A percentile compares a stretch with the other conserved stretches of the same genome.
These are phyloP conservation scores for Wickerhamiella azymoides DNA, from an alignment of 805 yeast genomes.

Conservation along the genomic window DNA sequence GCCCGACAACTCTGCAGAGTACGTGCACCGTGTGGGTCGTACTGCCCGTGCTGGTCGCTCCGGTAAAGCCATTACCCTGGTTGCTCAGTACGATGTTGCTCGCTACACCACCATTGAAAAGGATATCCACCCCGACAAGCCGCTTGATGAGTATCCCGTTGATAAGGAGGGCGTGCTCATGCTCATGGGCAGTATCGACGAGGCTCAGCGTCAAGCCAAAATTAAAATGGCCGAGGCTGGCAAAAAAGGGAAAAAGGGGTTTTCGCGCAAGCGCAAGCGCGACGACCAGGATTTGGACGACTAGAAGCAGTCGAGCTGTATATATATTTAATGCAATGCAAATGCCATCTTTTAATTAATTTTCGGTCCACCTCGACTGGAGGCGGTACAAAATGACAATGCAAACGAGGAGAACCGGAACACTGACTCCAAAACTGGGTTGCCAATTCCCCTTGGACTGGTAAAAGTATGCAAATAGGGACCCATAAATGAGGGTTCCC, in stretches of 20 bases:
- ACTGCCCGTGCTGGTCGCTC: conserved; percentile 95
- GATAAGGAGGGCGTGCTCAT: conserved; percentile 64
- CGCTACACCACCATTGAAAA: conserved; percentile 77
- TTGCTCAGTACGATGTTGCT: conserved; percentile 91
- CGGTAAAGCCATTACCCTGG: conserved; percentile 75
- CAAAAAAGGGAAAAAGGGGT: conserved; percentile 29
- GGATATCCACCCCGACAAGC: conserved; percentile 53
- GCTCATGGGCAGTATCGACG: conserved; percentile 75
- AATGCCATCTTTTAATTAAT: background rate
- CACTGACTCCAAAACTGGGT: conserved; percentile 12
- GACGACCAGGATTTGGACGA: conserved; percentile 38
- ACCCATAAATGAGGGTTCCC: conserved; percentile 57
- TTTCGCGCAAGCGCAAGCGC: conserved; percentile 28
- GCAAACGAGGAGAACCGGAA: conserved; percentile 10
- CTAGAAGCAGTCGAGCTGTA: background rate
- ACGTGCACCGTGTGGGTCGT: conserved; percentile 89
- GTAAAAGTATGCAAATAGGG: conserved; percentile 51
- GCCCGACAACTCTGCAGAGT: conserved; percentile 84
- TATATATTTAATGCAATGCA: conserved; percentile 1
- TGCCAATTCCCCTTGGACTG: conserved; percentile 27
- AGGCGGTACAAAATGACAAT: conserved; percentile 8
- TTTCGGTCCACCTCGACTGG: conserved; percentile 3
- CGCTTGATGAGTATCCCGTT: conserved; percentile 69
- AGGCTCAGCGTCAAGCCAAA: conserved; percentile 83
- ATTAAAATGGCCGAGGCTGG: conserved; percentile 60